Base-by-base conservation (phyloP, 75 land plant genomes). In the Sequoiadendron giganteum region DNA sequence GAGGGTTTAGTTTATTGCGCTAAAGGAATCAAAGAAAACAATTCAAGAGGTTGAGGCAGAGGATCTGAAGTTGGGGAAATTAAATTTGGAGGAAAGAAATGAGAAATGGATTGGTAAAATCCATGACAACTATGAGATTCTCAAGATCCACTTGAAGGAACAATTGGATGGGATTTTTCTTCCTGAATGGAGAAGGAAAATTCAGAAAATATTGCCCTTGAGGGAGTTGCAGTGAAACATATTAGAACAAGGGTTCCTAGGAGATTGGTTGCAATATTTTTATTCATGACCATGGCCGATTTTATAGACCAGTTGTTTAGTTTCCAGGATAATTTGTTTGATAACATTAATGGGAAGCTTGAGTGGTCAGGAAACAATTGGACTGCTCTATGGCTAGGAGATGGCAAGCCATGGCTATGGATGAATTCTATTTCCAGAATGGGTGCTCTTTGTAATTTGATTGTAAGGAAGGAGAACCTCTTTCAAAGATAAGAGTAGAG, bases 401-500 rank as follows among this genome's bases (percentile, higher is more conserved):
- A 91, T 75, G 98, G 96, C n/a, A 95, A 94, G 91, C 99, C 98
- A 5, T 97, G 98, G n/a, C 85, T 97, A 21, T 97, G 98, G 98
- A 87, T 96, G 93, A 96, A 87, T 84, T 93, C 92, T 4, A 70
- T 93, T 0, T 97, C 99, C 2, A 89, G 96, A 48, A 95, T 97
- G 96, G 98, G 95, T 5, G 95, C 93, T 36, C 72, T 97, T 18
- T 94, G 94, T 85, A 91, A 81, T 11, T 78, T 95, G 36, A 92
- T 96, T 10, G 93, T 89, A 10, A 88, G 93, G 48, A 98, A 96
- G 78, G 98, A 97, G 49, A 86, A 90, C 40, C 49, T 90, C 0
- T 83, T 21, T 84, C 52, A 88, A 43, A 72, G 40, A 10, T 85
- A 92, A 90, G 84, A 56, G 55, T 13, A 28, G 19, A 39, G 28